phyloP scores from a whole-genome alignment of 306 rosid genomes.

The Vicia villosa region DNA sequence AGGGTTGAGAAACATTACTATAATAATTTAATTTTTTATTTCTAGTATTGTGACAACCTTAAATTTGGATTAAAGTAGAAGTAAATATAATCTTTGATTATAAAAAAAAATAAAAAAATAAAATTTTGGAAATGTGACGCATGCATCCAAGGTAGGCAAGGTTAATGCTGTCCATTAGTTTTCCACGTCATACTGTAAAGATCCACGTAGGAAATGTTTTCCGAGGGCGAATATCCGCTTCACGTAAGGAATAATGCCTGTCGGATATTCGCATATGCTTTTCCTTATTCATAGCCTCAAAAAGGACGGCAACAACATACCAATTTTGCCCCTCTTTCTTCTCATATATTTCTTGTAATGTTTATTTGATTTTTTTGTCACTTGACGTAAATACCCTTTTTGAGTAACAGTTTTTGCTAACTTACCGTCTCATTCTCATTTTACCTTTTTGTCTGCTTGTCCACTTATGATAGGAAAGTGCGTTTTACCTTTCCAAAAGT shows the following conservation, averaged over 20 bases:
- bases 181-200: slow-evolving; percentile 35
- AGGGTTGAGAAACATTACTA: too few species aligned
- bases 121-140: neutral
- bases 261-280: slow-evolving; percentile 68
- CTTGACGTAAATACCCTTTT: slow-evolving; percentile 51
- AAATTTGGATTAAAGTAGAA: too few species aligned
- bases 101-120: neutral
- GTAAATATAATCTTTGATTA: too few species aligned
- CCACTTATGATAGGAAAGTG: neutral
- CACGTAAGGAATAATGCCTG: slow-evolving; percentile 49
- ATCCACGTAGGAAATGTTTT: neutral
- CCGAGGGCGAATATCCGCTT: slow-evolving; percentile 41
- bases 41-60: too few species aligned
- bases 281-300: neutral
- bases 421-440: neutral
- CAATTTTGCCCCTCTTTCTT: neutral
- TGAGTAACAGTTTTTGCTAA: neutral
- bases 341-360: neutral
- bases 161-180: neutral
- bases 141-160: neutral
- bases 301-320: neutral
- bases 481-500: neutral
- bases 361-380: neutral
- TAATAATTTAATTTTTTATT: too few species aligned
- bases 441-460: neutral